Evolutionary conservation across 75 land plant genomes (phyloP), one percentile per base, ranked within the genome.

Genomic region (Pinus albicaulis): DNA sequence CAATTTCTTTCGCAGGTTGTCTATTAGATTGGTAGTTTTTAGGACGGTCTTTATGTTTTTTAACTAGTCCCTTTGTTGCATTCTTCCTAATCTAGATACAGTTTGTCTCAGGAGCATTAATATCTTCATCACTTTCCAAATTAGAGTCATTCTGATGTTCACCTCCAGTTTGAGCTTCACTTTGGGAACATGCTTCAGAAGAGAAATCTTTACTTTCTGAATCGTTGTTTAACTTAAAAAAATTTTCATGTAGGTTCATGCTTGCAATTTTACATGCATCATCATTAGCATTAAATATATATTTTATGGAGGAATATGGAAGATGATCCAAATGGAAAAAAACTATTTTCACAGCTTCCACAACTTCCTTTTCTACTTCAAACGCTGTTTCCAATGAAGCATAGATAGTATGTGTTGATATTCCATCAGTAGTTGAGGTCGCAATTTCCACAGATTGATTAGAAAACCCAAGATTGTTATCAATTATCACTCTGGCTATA

Each of bases 321-420:
- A 74, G 60, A 55, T 44, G 78, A 48, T 90, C 88, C 57, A 89
- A 85, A 60, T 76, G 80, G 7, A 76, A 22, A 23, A 95, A 85
- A 14, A 95, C 95, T 31, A 81, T 31, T 81, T 89, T 95, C n/a
- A 95, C 81, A 57, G 98, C 98, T 60, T 86, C 85, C 56, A 90
- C 86, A 10, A n/a, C n/a, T n/a, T n/a, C n/a, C n/a, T n/a, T n/a
- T n/a, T n/a, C n/a, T n/a, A n/a, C n/a, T n/a, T n/a, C 93, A 76
- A 92, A 90, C 38, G 90, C 93, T 25, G 95, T 92, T 71, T 90
- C 88, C 69, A 95, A 86, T 23, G 95, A 88, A 56, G 98, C 93
- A 20, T 78, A 81, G 58, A 92, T 78, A 13, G 78, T 81, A 59
- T 94, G 89, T 56, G 80, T 79, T 13, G 84, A 76, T 17, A 69